Percentiles rank a stretch among this genome's conserved stretches.
phyloP scores from a whole-genome alignment of 257 asterid species.

The Solanum piurae region DNA sequence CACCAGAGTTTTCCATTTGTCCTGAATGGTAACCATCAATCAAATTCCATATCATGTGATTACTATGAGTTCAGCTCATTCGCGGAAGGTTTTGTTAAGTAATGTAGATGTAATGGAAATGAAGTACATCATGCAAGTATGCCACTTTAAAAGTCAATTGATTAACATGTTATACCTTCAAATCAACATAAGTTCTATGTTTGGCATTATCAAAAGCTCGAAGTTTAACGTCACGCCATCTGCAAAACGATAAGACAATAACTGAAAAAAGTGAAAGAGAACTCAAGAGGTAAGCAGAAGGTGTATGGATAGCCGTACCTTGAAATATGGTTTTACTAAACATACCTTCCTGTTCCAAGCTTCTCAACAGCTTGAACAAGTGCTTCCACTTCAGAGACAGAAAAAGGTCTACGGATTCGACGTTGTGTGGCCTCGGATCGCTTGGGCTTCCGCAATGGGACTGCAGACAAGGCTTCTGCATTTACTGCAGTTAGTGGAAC shows the following conservation, averaged over 20 bases:
- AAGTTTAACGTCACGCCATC: slow-evolving; percentile 97
- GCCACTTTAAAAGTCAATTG: not conserved
- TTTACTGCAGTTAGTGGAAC: slow-evolving; percentile 40
- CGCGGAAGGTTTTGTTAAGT: not conserved
- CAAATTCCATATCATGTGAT: not conserved
- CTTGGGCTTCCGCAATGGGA: slow-evolving; percentile 72
- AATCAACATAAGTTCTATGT: slow-evolving; percentile 89
- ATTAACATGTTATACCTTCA: slow-evolving; percentile 44
- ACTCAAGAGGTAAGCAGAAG: not conserved
- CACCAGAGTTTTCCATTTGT: slow-evolving; percentile 96
- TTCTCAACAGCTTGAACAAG: slow-evolving; percentile 96
- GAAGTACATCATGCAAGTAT: not conserved
- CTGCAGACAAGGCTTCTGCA: slow-evolving; percentile 42
- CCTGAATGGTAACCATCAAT: slow-evolving; percentile 28
- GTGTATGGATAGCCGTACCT: not conserved
- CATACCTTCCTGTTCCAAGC: slow-evolving; percentile 95
- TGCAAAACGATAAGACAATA: slow-evolving; percentile 17
- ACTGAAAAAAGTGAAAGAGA: not conserved
- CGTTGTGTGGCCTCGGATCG: slow-evolving; percentile 80
- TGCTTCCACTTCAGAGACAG: slow-evolving; percentile 93
- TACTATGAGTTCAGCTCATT: not conserved
- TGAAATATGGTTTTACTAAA: not conserved
- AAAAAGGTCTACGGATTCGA: slow-evolving; percentile 86
- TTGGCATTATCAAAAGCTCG: slow-evolving; percentile 84
- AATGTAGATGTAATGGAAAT: not conserved